These are phyloP conservation scores for Anethum foeniculum DNA, from an alignment of 140 eudicot species.

Conservation along the genomic window DNA sequence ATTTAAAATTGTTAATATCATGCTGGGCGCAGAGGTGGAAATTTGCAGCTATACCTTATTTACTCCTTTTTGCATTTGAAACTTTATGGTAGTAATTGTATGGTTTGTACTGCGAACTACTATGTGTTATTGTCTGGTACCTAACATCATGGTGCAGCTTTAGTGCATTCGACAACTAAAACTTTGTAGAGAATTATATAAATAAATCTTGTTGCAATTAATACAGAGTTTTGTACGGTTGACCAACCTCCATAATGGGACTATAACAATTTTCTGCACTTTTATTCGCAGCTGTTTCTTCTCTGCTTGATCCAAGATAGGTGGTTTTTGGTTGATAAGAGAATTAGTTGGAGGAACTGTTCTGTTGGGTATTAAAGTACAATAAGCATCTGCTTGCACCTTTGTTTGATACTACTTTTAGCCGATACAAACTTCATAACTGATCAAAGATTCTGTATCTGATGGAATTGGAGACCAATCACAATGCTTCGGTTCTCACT, in stretches of 20 bases:
- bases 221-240: neutral
- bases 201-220: neutral
- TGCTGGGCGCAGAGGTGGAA: neutral
- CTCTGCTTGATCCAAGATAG: conserved; percentile 19
- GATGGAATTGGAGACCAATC: conserved; percentile 66
- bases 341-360: conserved; percentile 25
- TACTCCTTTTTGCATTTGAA: neutral
- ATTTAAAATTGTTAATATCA: neutral
- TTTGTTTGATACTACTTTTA: neutral
- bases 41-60: neutral
- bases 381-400: neutral
- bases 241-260: neutral
- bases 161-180: neutral
- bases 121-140: neutral
- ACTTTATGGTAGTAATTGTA: too few relatives aligned
- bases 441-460: conserved; percentile 11
- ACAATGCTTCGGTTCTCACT: conserved; percentile 57
- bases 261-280: neutral
- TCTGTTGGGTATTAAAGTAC: neutral
- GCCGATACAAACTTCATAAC: conserved; percentile 1
- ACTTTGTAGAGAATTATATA: neutral
- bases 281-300: conserved; percentile 24
- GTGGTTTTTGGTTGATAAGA: conserved; percentile 40
- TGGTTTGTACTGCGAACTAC: too few relatives aligned
- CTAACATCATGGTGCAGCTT: conserved; percentile 3